phyloP scores from a whole-genome alignment of 805 yeast genomes.

The Kodamaea neixiangensis region DNA sequence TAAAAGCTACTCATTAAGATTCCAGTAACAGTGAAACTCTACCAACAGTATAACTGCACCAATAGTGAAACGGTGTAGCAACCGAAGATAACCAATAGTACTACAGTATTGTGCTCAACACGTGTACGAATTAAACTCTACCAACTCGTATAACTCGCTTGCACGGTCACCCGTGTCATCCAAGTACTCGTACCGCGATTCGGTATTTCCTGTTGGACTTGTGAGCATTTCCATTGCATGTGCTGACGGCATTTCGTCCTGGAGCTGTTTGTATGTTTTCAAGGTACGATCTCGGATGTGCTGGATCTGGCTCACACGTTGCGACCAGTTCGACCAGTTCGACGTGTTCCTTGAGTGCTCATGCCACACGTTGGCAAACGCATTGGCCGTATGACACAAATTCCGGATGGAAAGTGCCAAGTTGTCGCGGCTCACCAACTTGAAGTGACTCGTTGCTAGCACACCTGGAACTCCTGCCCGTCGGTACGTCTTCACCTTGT shows the following conservation, averaged over 20 bases:
- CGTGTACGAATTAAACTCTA: constrained; percentile 35
- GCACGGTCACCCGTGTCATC: constrained; percentile 4
- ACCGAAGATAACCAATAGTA: no score
- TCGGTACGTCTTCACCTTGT: constrained; percentile 63
- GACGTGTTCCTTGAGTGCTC: constrained; percentile 38
- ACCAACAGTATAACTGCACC: no score
- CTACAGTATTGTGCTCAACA: constrained; percentile 12
- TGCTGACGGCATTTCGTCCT: constrained; percentile 23
- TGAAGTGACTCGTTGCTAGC: constrained; percentile 74
- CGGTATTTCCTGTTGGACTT: neutral
- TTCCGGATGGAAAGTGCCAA: constrained; percentile 68
- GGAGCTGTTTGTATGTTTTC: constrained; percentile 26
- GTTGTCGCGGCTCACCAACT: constrained; percentile 60
- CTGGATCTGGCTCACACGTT: constrained; percentile 58
- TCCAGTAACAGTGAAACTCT: no score
- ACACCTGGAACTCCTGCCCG: constrained; percentile 74
- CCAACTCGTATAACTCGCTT: constrained; percentile 21
- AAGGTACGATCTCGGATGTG: constrained; percentile 30
- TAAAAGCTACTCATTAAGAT: no score
- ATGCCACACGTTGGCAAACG: constrained; percentile 78
- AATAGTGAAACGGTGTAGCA: no score
- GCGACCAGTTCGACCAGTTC: constrained; percentile 66
- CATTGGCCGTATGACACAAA: constrained; percentile 62
- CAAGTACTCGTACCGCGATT: constrained; percentile 12
- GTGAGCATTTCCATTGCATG: constrained; percentile 1